Evolutionary conservation across 225 moss, liverwort and hornwort genomes (phyloP), one percentile per base, ranked within the genome.

Genomic region (Bryum argenteum): DNA sequence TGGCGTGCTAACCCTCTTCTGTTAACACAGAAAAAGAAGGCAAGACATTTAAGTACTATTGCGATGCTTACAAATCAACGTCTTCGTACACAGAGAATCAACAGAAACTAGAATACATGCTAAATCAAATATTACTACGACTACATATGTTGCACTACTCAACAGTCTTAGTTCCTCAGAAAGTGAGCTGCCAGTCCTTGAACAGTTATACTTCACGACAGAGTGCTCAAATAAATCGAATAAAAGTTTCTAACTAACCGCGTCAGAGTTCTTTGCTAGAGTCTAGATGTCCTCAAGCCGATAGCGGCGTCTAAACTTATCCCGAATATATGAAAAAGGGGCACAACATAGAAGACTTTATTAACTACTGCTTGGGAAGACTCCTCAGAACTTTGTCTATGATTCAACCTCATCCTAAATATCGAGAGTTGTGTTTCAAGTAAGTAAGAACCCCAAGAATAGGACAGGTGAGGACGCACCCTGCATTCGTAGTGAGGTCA

Each of bases 1-100:
- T 98, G 92, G 64, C 75, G 98, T 65, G 89, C 91, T 53, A 98
- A 81, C 28, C 87, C 94, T 82, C 84, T 86, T 81, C 97, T 97
- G 58, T 79, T 48, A 41, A 55, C 22, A 76, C 40, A 72, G 2
- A 40, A 14, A 75, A 9, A 16, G 45, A 64, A 19, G 10, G 6
- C 13, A 53, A 18, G 44, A 23, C 9, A 56, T 57, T 10, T 8
- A 14, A 58, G 54, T 59, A 64, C 63, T 37, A 51, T 66, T 45
- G 39, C 13, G 54, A 60, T 65, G 60, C 38, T 58, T 24, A 11
- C 37, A 4, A 63, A 39, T 47, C 3, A 58, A 18, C 43, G 54
- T 19, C 77, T 16, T 17, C 8, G 8, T 28, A 54, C 57, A 62
- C 47, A 17, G 9, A 0, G 66, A 63, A 50, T 44, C 40, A 74